phyloP scores from a whole-genome alignment of 2,329 filamentous ascomycete genomes.

The Alternaria incomplexa region DNA sequence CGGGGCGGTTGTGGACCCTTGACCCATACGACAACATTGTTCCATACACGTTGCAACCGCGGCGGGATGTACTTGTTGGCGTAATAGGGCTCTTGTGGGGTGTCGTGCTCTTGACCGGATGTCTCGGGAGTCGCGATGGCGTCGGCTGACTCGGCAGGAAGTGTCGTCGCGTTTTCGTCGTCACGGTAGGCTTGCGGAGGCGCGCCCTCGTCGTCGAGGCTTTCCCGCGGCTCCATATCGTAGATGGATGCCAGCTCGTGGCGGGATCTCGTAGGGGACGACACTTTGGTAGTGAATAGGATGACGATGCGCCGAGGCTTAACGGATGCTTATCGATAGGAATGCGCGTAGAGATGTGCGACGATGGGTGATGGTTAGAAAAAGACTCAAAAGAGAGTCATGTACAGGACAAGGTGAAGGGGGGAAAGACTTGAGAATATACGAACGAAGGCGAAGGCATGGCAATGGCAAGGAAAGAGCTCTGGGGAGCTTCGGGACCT shows the following conservation, averaged over 20 bases:
- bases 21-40: constrained; percentile 52
- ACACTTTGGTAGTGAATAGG: constrained; percentile 26
- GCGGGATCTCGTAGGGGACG: constrained; percentile 36
- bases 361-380: neutral
- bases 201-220: constrained; percentile 31
- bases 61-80: constrained; percentile 54
- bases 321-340: constrained; percentile 23
- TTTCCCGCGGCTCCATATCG: constrained; percentile 31
- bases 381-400: neutral
- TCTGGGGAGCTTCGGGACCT: constrained; percentile 21
- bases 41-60: constrained; percentile 57
- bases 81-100: constrained; percentile 25
- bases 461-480: constrained; percentile 1
- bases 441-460: neutral
- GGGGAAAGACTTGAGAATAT: neutral
- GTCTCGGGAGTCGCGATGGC: constrained; percentile 39
- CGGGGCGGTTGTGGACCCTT: constrained; percentile 57
- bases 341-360: neutral
- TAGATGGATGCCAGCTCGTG: constrained; percentile 39
- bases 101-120: constrained; percentile 36
- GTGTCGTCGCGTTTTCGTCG: constrained; percentile 35
- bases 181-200: constrained; percentile 38
- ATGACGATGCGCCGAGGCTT: constrained; percentile 13
- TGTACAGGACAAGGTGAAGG: neutral
- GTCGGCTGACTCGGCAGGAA: constrained; percentile 34